phyloP scores from a whole-genome alignment of 2,329 filamentous ascomycete species.

The Microdochium paspali region DNA sequence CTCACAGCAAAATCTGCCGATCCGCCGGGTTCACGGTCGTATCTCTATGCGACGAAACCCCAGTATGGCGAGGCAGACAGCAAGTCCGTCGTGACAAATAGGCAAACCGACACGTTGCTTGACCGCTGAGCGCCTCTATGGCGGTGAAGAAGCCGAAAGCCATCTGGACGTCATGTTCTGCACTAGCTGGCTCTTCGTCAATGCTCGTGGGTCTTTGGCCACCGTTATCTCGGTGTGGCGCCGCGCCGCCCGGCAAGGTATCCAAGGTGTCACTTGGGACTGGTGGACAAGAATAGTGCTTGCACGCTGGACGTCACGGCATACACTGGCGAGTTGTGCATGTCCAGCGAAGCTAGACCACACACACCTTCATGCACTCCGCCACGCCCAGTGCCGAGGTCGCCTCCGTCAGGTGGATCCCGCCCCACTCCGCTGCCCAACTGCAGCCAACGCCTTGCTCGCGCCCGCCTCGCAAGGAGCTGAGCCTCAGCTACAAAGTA shows the following conservation, averaged over 20 bases:
- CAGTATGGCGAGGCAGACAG: no score
- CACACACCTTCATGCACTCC: neutral
- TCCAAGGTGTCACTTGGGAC: neutral
- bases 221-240: neutral
- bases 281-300: neutral
- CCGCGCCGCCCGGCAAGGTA: neutral
- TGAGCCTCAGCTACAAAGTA: neutral
- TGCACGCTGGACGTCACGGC: neutral
- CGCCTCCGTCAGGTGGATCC: neutral
- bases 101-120: no score
- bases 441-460: neutral
- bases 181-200: neutral
- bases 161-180: neutral
- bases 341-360: no score
- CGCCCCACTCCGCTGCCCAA: neutral
- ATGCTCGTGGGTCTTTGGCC: neutral
- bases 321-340: neutral
- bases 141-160: neutral
- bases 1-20: neutral
- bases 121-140: neutral
- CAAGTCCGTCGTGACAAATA: no score
- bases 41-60: neutral
- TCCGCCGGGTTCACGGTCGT: neutral
- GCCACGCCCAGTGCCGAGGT: neutral
- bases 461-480: neutral